Base-by-base conservation (phyloP, 2,329 filamentous ascomycete species). In the Akanthomyces lecanii region DNA sequence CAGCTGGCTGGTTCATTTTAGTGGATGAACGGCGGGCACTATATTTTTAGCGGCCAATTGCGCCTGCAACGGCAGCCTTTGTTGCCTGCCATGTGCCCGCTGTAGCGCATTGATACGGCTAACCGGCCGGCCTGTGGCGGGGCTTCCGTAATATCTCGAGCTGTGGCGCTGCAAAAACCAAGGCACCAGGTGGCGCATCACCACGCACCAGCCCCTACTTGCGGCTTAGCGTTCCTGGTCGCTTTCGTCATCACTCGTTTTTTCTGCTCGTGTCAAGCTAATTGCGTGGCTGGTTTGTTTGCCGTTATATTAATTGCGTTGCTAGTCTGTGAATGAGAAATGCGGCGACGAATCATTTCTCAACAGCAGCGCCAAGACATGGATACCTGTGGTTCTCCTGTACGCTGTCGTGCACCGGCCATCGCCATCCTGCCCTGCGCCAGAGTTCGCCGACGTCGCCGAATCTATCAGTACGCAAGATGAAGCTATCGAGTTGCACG, bases 21-120 rank as follows among this genome's bases (percentile, higher is more conserved):
- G 55, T 48, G 55, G 55, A 48, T 23, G 30, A 38, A 58, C 55
- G 4, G 44, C 55, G 55, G 44, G 55, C 44, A 57, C 42, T 48
- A 36, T 38, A 25, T 38, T 47, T 25, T 47, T 36, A 36, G 42
- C 42, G 44, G 30, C 55, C 42, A 38, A 45, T 57, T 11, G 25
- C 28, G 28, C 5, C 40, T 28, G 33, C 10, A 11, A 14, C 30
- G 14, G 14, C 14, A 40, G 38, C 38, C 38, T 16, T 40, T 40
- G 4, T 40, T 40, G 38, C 38, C 14, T 36, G 33, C 33, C 33
- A 5, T 36, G 33, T 36, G 33, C 16, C 8, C n/a, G 7, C 53
- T 55, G 53, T 44, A 30, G 14, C 38, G 38, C 28, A 38, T n/a
- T 58, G 45, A 38, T 38, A 18, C 30, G 10, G 10, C 28, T 18